Evolutionary conservation across 768 basidiomycete species (phyloP).

Genomic region (Tricholoma bakamatsutake): DNA sequence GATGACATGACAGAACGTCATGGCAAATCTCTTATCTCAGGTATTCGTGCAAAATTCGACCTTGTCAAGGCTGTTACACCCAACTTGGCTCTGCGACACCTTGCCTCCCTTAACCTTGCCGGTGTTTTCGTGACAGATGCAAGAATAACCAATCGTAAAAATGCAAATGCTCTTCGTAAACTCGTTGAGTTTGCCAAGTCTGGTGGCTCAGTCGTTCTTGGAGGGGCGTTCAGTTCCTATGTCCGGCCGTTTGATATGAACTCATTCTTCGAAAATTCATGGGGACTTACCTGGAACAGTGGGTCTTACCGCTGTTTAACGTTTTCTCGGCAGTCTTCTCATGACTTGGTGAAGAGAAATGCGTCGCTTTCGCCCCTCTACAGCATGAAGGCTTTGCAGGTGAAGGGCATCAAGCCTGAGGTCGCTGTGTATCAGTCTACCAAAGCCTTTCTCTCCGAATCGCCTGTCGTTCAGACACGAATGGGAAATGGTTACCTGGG

Average conservation of each 20-base stretch:
- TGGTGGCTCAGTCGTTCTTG: conserved; percentile 34
- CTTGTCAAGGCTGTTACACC: conserved; percentile 14
- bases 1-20: conserved; percentile 15
- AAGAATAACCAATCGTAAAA: conserved; percentile 21
- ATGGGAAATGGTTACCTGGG: conserved; percentile 33
- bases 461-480: conserved; percentile 20
- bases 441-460: conserved; percentile 16
- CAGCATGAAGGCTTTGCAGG: conserved; percentile 38
- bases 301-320: conserved; percentile 37
- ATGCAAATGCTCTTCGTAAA: conserved; percentile 18
- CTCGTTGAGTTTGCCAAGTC: conserved; percentile 31
- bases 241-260: conserved; percentile 19
- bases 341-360: conserved; percentile 24
- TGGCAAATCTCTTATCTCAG: conserved; percentile 21
- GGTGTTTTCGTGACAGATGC: conserved; percentile 34
- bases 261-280: conserved; percentile 23
- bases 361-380: conserved; percentile 23
- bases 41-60: conserved; percentile 19
- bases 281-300: conserved; percentile 30
- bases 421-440: conserved; percentile 27
- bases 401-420: conserved; percentile 24
- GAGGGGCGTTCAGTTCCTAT: conserved; percentile 27
- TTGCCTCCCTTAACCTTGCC: conserved; percentile 20
- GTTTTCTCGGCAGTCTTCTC: conserved; percentile 25
- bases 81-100: conserved; percentile 17